Percentiles rank a stretch among this genome's conserved stretches.
Conservation (phyloP, 2,329 filamentous ascomycete species). For the Penicillium griseofulvum region DNA sequence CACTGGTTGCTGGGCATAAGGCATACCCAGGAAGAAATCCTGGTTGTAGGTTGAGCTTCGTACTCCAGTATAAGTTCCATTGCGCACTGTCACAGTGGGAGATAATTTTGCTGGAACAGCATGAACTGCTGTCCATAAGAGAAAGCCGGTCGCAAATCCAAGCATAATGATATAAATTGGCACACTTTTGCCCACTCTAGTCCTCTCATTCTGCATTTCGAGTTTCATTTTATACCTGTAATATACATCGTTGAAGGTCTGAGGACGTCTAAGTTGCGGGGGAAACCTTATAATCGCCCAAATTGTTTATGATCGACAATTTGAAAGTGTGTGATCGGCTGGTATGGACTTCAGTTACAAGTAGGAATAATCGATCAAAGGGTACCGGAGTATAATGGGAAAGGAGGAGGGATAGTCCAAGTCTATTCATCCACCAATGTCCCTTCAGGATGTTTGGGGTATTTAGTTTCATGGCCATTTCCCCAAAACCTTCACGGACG, state of each 20-base stretch:
- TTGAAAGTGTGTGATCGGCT: not conserved
- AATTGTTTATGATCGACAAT: not conserved
- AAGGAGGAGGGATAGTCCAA: not conserved
- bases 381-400: not conserved
- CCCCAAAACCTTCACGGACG: not conserved
- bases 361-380: not conserved
- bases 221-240: not conserved
- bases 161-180: slow-evolving; percentile 4
- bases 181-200: not conserved
- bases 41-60: slow-evolving; percentile 44
- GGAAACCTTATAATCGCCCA: not conserved
- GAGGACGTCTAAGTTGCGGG: not conserved
- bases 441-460: not conserved
- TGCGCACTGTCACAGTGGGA: slow-evolving; percentile 39
- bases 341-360: not conserved
- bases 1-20: slow-evolving; percentile 56
- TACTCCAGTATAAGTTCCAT: slow-evolving; percentile 51
- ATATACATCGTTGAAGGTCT: not conserved
- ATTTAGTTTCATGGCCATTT: not conserved
- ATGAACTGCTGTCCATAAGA: slow-evolving; percentile 15
- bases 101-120: slow-evolving; percentile 21
- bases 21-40: slow-evolving; percentile 56
- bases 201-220: not conserved
- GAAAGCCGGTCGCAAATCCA: slow-evolving; percentile 3
- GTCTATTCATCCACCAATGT: not conserved